Conservation (phyloP, 306 rosid species). For the Fragaria vesca region DNA sequence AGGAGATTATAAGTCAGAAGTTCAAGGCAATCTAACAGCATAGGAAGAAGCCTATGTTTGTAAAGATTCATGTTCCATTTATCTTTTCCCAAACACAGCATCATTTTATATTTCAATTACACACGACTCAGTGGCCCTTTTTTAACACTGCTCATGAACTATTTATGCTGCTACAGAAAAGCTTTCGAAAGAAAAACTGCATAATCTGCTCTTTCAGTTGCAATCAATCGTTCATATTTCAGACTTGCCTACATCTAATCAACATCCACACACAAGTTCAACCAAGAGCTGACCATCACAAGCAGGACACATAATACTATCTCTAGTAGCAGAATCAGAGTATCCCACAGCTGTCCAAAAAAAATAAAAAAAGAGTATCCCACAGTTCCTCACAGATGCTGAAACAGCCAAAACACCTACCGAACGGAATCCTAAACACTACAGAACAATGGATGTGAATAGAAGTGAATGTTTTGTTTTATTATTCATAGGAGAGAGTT, state of each 20-base stretch:
- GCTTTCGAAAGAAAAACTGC: background rate
- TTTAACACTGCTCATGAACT: background rate
- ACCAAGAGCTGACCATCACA: background rate
- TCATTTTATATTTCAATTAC: background rate
- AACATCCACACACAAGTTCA: background rate
- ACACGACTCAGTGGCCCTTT: background rate
- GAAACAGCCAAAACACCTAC: background rate
- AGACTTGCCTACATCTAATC: background rate
- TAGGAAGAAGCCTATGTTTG: background rate
- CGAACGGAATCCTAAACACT: background rate
- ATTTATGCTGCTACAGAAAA: background rate
- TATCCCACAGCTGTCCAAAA: background rate
- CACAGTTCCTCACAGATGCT: background rate
- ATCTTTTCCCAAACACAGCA: background rate
- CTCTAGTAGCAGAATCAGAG: background rate
- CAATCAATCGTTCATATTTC: background rate
- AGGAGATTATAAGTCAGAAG: background rate
- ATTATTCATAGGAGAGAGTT: background rate
- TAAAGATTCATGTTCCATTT: background rate
- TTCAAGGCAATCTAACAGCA: background rate
- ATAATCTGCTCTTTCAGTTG: background rate
- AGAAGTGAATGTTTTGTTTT: background rate
- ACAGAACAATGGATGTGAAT: background rate
- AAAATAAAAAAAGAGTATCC: too few species aligned
- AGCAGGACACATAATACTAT: background rate